Evolutionary conservation across 2,329 filamentous ascomycete genomes (phyloP), one percentile per base, ranked within the genome.

Genomic region (Colletotrichum sublineola): DNA sequence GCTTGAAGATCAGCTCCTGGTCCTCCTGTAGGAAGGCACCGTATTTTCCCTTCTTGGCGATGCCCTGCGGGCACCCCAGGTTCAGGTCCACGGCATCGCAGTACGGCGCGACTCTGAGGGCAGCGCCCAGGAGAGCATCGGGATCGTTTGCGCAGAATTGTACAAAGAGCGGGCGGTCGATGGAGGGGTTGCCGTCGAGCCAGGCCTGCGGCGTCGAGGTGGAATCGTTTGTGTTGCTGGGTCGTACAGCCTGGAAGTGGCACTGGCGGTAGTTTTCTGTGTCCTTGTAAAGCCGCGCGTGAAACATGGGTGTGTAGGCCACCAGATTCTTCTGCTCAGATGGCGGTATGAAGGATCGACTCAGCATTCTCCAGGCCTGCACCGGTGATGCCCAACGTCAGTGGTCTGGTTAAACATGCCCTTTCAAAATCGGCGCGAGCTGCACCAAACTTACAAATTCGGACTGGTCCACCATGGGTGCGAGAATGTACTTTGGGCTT

Each of bases 391-490:
- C 31, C 18, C 33, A 40, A 66, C 55, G 61, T 58, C 44, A 56
- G 58, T 48, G 36, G 31, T 31, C 14, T n/a, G 12, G 38, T 20
- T n/a, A 24, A 73, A 20, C 29, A 36, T 5, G 33, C 14, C 44
- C 36, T 29, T 40, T n/a, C 9, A 29, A 70, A 63, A 74, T 70
- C 57, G 24, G 38, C 50, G 46, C 29, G 31, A 40, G 66, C 40
- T 46, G 15, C 24, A 20, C 24, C 1, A 58, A 44, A 86, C 92
- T 75, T 86, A 97, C 95, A 85, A 98, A 98, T 85, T 99, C 96
- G 42, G 95, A 98, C 82, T 98, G 94, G 79, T 99, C 96, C 31
- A 99, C 96, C 96, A 99, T 99, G 46, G 96, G 96, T 44, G 96
- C 96, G 67, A 99, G 88, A 40, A 99, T 90, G 75, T 93, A 92